Evolutionary conservation across 129 eudicot species (phyloP), one percentile per base, ranked within the genome.

Genomic region (Lactuca sativa): DNA sequence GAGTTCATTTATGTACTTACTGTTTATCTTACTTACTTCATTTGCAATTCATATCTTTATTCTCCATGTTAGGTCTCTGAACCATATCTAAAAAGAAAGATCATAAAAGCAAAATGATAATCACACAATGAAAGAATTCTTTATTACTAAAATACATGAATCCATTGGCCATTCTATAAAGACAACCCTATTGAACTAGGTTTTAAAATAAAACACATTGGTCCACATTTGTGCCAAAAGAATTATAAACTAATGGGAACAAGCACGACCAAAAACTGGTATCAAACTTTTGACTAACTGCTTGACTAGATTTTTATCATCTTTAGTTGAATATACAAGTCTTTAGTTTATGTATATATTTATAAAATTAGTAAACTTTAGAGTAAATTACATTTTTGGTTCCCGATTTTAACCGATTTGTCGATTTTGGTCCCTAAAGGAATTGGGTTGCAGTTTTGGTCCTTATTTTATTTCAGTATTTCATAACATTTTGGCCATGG

Each of bases 31-130:
- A 51, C 64, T 80, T 88, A 73, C 89, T 83, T 89, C 73, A 56
- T 76, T 52, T 64, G 67, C 87, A 85, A 81, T 88, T 78, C 82
- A 83, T 72, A 83, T 85, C 89, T 83, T 78, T 89, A 83, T 89
- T 85, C 82, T 70, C 79, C 74, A 67, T 69, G 49, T 70, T 55
- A 7, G 17, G 30, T 67, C 36, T 56, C 73, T 55, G 56, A 65
- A 61, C 68, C 74, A 68, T 61, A 62, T 62, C 84, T 73, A 60
- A 66, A 78, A 82, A 77, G 82, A 48, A 75, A 52, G 67, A 25
- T 49, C 68, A 73, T 8, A 61, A 77, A 73, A 59, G 64, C 36
- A 47, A 9, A 66, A 31, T 43, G 30, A 31, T 56, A 25, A 67
- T 77, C 64, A 43, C 62, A 52, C 43, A 64, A 73, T 49, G 44